Evolutionary conservation across 768 basidiomycete species (phyloP).

Genomic region (Postia placenta): DNA sequence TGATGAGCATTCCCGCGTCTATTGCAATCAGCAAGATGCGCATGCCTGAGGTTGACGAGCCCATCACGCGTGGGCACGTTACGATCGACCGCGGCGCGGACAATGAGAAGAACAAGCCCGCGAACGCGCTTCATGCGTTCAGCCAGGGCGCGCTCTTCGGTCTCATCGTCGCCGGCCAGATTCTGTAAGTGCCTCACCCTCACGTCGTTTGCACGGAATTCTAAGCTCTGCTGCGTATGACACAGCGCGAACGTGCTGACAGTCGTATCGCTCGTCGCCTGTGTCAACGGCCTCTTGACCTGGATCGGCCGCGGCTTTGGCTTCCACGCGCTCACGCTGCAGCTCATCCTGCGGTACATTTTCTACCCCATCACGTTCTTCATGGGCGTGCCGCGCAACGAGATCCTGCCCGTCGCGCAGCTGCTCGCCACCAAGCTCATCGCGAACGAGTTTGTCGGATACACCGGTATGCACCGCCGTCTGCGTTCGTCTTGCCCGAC

Average conservation of each 20-base stretch:
- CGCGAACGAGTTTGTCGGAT: slow-evolving; percentile 84
- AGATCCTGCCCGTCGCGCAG: slow-evolving; percentile 76
- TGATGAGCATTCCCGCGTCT: slow-evolving; percentile 94
- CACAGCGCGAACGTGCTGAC: slow-evolving; percentile 76
- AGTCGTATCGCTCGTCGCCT: slow-evolving; percentile 74
- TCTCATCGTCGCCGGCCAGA: slow-evolving; percentile 81
- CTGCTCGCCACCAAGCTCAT: slow-evolving; percentile 84
- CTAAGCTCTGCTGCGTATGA: background rate
- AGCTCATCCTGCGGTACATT: slow-evolving; percentile 80
- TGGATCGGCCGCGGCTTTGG: slow-evolving; percentile 88
- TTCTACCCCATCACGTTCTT: slow-evolving; percentile 87
- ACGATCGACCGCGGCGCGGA: slow-evolving; percentile 73
- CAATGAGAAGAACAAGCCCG: slow-evolving; percentile 47
- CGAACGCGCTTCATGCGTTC: slow-evolving; percentile 87
- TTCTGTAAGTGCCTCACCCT: slow-evolving; percentile 47
- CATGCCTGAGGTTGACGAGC: slow-evolving; percentile 77
- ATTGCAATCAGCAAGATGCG: slow-evolving; percentile 90
- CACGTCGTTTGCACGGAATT: slow-evolving; percentile 2
- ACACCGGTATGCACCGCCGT: slow-evolving; percentile 38
- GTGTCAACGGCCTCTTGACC: slow-evolving; percentile 78
- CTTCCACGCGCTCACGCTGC: slow-evolving; percentile 74
- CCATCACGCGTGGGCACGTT: slow-evolving; percentile 77
- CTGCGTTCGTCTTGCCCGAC: slow-evolving; percentile 10
- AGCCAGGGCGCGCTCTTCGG: slow-evolving; percentile 82
- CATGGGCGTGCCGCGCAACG: slow-evolving; percentile 70